Evolutionary conservation across 768 basidiomycete genomes (phyloP).

Genomic region (Boletus vermiculosoides): DNA sequence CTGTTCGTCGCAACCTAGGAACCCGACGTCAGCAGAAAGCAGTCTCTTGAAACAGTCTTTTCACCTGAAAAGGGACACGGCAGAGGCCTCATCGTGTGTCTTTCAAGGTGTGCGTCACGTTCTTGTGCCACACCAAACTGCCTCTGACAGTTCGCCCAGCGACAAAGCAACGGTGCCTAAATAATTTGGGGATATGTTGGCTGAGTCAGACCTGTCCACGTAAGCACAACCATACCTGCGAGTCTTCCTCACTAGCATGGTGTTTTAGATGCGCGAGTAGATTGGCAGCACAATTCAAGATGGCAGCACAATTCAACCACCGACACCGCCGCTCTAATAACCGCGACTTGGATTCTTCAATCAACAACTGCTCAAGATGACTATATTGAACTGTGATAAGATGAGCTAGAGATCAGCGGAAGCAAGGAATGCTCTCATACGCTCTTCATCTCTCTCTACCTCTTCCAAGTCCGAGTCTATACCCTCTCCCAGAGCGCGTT

Average conservation of each 20-base stretch:
- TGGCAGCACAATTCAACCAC: conserved; percentile 57
- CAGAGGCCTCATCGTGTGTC: conserved; percentile 40
- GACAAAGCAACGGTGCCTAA: conserved; percentile 45
- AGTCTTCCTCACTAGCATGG: conserved; percentile 35
- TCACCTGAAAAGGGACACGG: conserved; percentile 45
- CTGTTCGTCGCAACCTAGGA: conserved; percentile 51
- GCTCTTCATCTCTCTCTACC: conserved; percentile 26
- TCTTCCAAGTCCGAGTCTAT: conserved; percentile 18
- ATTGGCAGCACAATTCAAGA: conserved; percentile 52
- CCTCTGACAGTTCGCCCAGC: conserved; percentile 57
- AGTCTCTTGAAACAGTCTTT: background rate
- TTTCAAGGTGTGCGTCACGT: conserved; percentile 49
- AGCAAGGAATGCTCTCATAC: conserved; percentile 29
- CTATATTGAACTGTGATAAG: conserved; percentile 39
- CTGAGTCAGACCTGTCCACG: background rate
- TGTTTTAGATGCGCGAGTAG: conserved; percentile 49
- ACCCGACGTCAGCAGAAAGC: conserved; percentile 10
- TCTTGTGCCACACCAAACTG: conserved; percentile 37
- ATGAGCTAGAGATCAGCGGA: conserved; percentile 28
- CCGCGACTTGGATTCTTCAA: conserved; percentile 48
- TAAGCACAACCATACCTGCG: conserved; percentile 25
- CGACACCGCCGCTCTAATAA: conserved; percentile 49
- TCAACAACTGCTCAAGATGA: conserved; percentile 41
- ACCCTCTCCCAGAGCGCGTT: conserved; percentile 11
- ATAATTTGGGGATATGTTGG: conserved; percentile 11